These are phyloP conservation scores for Ophiostoma triangulosporum DNA, from an alignment of 2,329 filamentous ascomycete genomes.

Conservation along the genomic window DNA sequence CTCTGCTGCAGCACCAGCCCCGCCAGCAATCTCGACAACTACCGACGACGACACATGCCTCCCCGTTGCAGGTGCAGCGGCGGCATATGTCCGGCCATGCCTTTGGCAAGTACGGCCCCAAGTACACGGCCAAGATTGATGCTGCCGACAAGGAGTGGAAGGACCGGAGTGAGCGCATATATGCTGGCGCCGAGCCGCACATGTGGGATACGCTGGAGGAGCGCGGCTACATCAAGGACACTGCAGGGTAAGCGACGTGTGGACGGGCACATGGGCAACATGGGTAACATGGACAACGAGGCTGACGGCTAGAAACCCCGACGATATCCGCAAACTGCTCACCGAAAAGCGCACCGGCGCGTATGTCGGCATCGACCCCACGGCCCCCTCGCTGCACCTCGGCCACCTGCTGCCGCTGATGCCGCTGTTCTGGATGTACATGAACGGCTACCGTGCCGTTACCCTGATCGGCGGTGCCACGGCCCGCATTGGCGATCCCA, in stretches of 20 bases:
- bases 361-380: constrained; percentile 75
- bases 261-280: neutral
- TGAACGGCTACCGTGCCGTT: constrained; percentile 56
- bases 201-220: constrained; percentile 55
- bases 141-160: constrained; percentile 34
- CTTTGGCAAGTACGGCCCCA: constrained; percentile 16
- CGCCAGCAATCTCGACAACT: neutral
- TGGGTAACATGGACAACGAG: neutral
- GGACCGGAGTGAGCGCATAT: constrained; percentile 31
- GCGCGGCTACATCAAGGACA: constrained; percentile 59
- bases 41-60: neutral
- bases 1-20: neutral
- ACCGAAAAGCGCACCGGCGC: constrained; percentile 52
- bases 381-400: constrained; percentile 64
- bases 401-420: constrained; percentile 72
- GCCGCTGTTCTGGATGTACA: constrained; percentile 73
- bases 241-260: constrained; percentile 56
- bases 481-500: constrained; percentile 66
- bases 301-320: neutral
- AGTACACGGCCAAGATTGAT: constrained; percentile 30
- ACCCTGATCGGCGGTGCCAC: constrained; percentile 63
- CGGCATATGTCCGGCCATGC: constrained; percentile 10
- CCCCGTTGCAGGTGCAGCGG: neutral
- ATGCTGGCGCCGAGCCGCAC: constrained; percentile 34
- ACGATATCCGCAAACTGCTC: constrained; percentile 49